These are phyloP conservation scores for Fragaria nilgerrensis DNA, from an alignment of 306 rosid genomes.

Conservation along the genomic window DNA sequence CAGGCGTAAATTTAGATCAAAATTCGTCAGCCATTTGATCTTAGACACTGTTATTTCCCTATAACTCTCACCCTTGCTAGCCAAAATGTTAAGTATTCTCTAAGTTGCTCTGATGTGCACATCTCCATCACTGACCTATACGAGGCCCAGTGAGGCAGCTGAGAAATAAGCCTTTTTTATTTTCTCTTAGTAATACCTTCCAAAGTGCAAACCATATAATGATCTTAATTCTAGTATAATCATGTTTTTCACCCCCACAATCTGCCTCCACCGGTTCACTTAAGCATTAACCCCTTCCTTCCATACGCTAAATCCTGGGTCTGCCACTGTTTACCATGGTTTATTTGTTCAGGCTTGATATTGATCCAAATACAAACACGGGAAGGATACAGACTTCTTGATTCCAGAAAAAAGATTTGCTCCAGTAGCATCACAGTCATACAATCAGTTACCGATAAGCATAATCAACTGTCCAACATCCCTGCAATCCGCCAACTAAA, in stretches of 20 bases:
- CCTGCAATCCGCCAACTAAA: not conserved
- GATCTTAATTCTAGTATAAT: not conserved
- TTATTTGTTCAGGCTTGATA: not conserved
- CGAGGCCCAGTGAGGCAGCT: no score
- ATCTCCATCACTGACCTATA: no score
- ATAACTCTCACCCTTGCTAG: no score
- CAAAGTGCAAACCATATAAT: no score
- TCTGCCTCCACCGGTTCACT: no score
- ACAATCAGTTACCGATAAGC: not conserved
- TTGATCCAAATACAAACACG: not conserved
- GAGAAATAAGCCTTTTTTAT: no score
- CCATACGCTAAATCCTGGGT: not conserved
- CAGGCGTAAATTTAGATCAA: no score
- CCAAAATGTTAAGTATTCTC: no score
- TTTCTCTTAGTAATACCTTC: no score
- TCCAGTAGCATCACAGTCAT: not conserved
- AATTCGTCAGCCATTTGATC: no score
- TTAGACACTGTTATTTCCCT: no score
- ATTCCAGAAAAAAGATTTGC: not conserved
- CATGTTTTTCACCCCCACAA: not conserved
- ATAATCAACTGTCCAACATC: not conserved
- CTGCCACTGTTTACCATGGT: not conserved
- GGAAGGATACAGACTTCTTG: not conserved
- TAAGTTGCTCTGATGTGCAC: no score
- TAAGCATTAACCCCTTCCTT: not conserved